A percentile compares a stretch with the other conserved stretches of the same genome.
Conservation (phyloP, 495 filamentous ascomycete species). For the Durotheca rogersii region DNA sequence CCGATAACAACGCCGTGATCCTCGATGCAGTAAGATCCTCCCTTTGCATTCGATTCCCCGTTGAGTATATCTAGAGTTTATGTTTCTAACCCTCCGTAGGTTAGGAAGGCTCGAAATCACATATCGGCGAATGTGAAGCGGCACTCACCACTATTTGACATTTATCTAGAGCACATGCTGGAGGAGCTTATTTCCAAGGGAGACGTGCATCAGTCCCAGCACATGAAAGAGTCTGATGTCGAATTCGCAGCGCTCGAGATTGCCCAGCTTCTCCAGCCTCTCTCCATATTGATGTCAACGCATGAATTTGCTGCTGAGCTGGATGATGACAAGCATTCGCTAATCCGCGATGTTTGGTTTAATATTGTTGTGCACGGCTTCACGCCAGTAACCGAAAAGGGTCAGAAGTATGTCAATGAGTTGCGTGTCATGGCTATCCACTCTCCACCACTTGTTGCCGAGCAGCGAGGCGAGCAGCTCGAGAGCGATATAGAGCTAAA, state of each 20-base stretch:
- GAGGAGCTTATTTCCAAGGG: conserved; percentile 89
- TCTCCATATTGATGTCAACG: conserved; percentile 71
- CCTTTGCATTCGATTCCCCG: too few species aligned
- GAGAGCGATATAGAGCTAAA: conserved; percentile 97
- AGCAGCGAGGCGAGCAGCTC: conserved; percentile 78
- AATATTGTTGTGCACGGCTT: conserved; percentile 95
- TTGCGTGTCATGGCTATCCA: conserved; percentile 79
- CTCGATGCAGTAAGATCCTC: conserved; percentile 60
- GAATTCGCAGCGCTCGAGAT: conserved; percentile 83
- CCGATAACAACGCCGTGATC: conserved; percentile 61
- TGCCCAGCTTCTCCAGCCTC: conserved; percentile 73
- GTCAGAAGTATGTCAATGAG: conserved; percentile 66
- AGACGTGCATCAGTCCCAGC: conserved; percentile 61
- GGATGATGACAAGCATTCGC: conserved; percentile 63
- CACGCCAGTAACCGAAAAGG: conserved; percentile 65
- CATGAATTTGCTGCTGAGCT: conserved; percentile 47
- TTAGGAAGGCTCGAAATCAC: conserved; percentile 71
- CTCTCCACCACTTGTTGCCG: conserved; percentile 79
- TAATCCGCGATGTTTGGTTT: conserved; percentile 93
- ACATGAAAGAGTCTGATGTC: conserved; percentile 68
- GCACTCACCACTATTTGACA: conserved; percentile 68
- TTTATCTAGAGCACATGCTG: conserved; percentile 80
- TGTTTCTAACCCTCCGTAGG: conserved; percentile 43
- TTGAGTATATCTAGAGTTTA: conserved; percentile 20
- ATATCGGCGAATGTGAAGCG: conserved; percentile 67